phyloP scores from a whole-genome alignment of 352 stramenopile species.

The Thalassiosira hispida region DNA sequence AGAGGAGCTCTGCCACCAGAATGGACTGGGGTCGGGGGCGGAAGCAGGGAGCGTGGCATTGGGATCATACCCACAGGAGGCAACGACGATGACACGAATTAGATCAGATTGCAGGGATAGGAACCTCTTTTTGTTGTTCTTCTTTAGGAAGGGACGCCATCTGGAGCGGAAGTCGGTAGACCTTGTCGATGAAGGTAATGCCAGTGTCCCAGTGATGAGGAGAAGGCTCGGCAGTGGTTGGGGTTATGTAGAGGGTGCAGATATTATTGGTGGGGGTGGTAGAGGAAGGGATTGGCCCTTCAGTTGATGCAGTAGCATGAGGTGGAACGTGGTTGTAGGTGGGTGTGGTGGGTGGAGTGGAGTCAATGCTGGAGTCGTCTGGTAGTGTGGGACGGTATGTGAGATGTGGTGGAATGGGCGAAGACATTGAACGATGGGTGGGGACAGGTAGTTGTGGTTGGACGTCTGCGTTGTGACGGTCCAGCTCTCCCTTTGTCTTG shows the following conservation, averaged over 20 bases:
- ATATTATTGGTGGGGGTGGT: not conserved
- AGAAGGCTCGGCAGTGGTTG: not conserved
- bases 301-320: no score
- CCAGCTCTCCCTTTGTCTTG: not conserved
- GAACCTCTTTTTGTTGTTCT: not conserved
- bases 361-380: no score
- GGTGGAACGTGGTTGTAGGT: no score
- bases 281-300: no score
- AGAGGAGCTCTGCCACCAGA: constrained; percentile 24
- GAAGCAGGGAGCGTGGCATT: not conserved
- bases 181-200: not conserved
- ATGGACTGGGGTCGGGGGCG: not conserved
- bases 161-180: constrained; percentile 5
- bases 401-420: no score
- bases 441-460: not conserved
- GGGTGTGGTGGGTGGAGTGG: no score
- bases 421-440: not conserved
- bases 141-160: not conserved
- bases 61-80: not conserved
- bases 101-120: not conserved
- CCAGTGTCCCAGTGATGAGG: not conserved
- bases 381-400: no score
- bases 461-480: not conserved
- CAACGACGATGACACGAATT: not conserved
- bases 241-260: not conserved